Base-by-base conservation (phyloP, 2,329 filamentous ascomycete genomes). In the Penicillium sp. region DNA sequence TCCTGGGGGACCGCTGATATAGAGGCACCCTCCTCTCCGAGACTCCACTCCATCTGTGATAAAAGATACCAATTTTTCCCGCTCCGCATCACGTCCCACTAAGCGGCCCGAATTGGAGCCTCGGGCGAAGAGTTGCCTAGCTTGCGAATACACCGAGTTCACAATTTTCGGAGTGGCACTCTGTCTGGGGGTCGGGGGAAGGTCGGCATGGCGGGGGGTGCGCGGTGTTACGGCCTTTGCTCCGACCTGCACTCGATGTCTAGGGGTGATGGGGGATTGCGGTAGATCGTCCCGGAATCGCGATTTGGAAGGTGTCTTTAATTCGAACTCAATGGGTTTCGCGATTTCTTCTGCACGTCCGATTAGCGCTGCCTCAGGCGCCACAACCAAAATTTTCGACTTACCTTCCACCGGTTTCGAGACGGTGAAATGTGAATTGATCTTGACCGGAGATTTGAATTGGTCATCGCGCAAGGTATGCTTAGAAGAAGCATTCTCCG, bases 1-100 rank as follows among this genome's bases (percentile, higher is more conserved):
- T 11, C 94, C 94, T 2, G 94, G 94, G 4, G 94, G 94, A 0
- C 94, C 94, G 65, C 92, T 97, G 63, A 99, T 88, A 71, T 99
- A 99, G 50, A 96, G 82, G 69, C 93, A 97, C 51, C 92, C 92
- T 51, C 87, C 86, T 3, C 82, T 83, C 11, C 79, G 79, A 18
- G 83, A 74, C 9, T 82, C 78, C 5, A 87, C 77, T 63, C 86
- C 85, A 49, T 82, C 81, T 38, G 83, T 78, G 49, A 97, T 81
- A 69, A 96, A 97, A 0, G 70, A 74, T 13, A 79, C 77, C 34
- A 97, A 77, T 61, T 92, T 86, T 14, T 81, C 77, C 79, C 68
- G 82, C 73, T 89, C 84, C 48, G 74, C 77, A 31, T 96, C 90
- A 44, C 92, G 86, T 47, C 92, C 92, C 54, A 96, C 82, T 13